Evolutionary conservation across 345 rosid species (phyloP), one percentile per base, ranked within the genome.

Genomic region (Nasturtium officinale): DNA sequence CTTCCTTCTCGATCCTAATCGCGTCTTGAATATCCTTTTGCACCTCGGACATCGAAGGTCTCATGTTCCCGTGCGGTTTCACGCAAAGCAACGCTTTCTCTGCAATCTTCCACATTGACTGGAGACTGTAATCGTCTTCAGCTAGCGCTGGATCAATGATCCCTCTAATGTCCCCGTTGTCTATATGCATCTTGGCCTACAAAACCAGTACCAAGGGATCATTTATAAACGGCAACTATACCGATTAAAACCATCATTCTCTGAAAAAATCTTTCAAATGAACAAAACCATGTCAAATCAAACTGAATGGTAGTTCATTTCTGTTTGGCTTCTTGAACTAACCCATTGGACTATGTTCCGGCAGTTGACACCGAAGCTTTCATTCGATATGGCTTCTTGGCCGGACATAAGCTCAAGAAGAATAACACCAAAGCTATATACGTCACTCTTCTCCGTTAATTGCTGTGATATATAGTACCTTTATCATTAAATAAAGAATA

Each of bases 281-380:
- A 42, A 42, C 47, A 29, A 17, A 17, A 17, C 25, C 13, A 52
- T 5, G 16, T 52, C 57, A 12, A 52, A 52, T 13, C 3, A 52
- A 13, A 6, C 15, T 7, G 57, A 25, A 25, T 1, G 4, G 16
- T 30, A 3, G 33, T 25, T 52, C 58, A 12, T 26, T 52, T 25
- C 26, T 17, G 9, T 33, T 52, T n/a, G 9, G 16, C 25, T 52
- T 12, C 43, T 2, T 26, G 64, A 32, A 85, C 90, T 82, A 75
- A 92, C 99, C 99, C 99, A 96, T 78, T 96, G 98, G 62, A 89
- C 99, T 29, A 96, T 96, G 76, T 92, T 89, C n/a, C 98, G 86
- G 78, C 99, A 96, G 77, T 92, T 89, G 16, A 65, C 85, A 15
- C 98, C 98, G 0, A 96, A 96, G 85, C 68, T 95, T 74, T 89